Percentiles rank a stretch among this genome's conserved stretches.
phyloP scores from a whole-genome alignment of 495 filamentous ascomycete genomes.

The Immersiella caudata region DNA sequence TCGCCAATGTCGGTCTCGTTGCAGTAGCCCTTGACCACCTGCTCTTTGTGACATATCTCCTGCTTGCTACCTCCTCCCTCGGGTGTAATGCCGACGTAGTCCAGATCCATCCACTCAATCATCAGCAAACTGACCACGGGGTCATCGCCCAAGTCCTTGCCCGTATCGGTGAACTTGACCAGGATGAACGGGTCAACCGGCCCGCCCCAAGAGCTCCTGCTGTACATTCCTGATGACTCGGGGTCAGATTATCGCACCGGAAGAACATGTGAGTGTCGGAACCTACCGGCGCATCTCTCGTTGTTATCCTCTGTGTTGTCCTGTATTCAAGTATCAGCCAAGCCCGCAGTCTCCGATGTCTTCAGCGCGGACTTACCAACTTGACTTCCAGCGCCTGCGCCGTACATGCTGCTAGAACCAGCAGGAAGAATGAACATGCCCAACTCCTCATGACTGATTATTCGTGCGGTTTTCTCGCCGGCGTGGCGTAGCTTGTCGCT shows the following conservation, averaged over 20 bases:
- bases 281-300: constrained; percentile 76
- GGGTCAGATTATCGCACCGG: not conserved
- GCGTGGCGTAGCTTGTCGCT: constrained; percentile 12
- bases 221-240: constrained; percentile 80
- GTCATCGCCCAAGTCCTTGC: constrained; percentile 60
- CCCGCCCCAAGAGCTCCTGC: constrained; percentile 85
- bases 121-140: constrained; percentile 83
- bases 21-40: constrained; percentile 70
- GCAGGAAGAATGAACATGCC: constrained; percentile 38
- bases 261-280: not conserved
- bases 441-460: constrained; percentile 45
- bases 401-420: constrained; percentile 58
- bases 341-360: not conserved
- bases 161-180: constrained; percentile 71
- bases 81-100: constrained; percentile 67
- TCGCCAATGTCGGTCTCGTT: constrained; percentile 73
- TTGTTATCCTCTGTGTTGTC: constrained; percentile 73
- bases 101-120: constrained; percentile 89
- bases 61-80: constrained; percentile 53
- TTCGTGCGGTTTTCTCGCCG: constrained; percentile 12
- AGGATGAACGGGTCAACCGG: constrained; percentile 85
- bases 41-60: constrained; percentile 74
- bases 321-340: constrained; percentile 41
- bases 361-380: constrained; percentile 31
- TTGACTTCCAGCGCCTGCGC: constrained; percentile 68